Conservation (phyloP, 1,139 yeast species). For the Candida dubliniensis region DNA sequence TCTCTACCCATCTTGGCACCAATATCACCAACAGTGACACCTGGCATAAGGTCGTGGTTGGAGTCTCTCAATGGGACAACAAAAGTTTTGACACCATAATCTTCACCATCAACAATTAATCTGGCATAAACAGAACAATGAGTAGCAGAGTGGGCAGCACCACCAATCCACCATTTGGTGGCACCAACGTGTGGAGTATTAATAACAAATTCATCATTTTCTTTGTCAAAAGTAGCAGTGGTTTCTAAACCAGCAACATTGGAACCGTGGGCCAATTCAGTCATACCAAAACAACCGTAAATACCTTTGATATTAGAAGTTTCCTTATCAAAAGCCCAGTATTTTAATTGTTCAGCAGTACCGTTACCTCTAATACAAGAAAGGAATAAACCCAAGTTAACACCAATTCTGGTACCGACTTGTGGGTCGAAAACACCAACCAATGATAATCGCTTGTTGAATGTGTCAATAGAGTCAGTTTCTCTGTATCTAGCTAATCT, state of each 20-base stretch:
- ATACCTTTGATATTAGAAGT: constrained; percentile 37
- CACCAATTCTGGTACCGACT: constrained; percentile 52
- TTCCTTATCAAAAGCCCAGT: constrained; percentile 43
- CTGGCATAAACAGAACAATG: constrained; percentile 46
- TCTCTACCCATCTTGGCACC: constrained; percentile 54
- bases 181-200: constrained; percentile 52
- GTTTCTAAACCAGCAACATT: constrained; percentile 49
- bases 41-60: constrained; percentile 45
- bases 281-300: constrained; percentile 52
- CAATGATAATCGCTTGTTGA: constrained; percentile 47
- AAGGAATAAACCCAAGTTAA: constrained; percentile 70
- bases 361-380: constrained; percentile 75
- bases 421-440: constrained; percentile 64
- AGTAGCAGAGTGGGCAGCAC: constrained; percentile 53
- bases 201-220: constrained; percentile 43
- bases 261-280: constrained; percentile 52
- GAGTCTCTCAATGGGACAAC: constrained; percentile 49
- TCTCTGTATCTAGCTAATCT: constrained; percentile 42
- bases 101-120: constrained; percentile 44
- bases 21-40: constrained; percentile 46
- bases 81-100: constrained; percentile 51
- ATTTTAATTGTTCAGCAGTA: constrained; percentile 45
- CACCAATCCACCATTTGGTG: constrained; percentile 55
- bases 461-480: constrained; percentile 34
- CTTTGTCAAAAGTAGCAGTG: constrained; percentile 45